These are phyloP conservation scores for Tylopilus sp. DNA, from an alignment of 768 basidiomycete genomes.

Conservation along the genomic window DNA sequence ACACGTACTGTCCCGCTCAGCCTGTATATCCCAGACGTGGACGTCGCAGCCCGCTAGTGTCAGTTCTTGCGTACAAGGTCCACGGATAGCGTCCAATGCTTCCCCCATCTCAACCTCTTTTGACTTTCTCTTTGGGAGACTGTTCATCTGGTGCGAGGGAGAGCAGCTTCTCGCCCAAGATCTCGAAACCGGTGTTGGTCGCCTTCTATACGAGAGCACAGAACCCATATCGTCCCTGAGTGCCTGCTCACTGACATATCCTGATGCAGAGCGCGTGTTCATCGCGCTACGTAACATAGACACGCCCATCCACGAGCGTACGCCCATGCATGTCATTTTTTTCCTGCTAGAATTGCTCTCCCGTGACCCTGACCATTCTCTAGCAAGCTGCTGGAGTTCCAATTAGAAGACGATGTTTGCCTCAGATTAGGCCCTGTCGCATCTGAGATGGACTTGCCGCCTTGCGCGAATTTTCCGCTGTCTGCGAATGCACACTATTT, in stretches of 20 bases:
- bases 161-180: constrained; percentile 19
- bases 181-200: constrained; percentile 20
- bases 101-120: constrained; percentile 16
- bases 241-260: constrained; percentile 18
- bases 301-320: constrained; percentile 12
- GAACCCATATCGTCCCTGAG: constrained; percentile 17
- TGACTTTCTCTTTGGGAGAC: constrained; percentile 24
- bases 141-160: constrained; percentile 21
- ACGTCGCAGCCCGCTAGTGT: constrained; percentile 13
- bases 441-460: constrained; percentile 18
- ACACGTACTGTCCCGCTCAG: constrained; percentile 14
- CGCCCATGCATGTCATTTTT: constrained; percentile 17
- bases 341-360: background rate
- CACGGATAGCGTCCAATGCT: constrained; percentile 10
- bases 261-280: constrained; percentile 19
- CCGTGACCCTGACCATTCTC: constrained; percentile 1
- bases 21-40: constrained; percentile 19
- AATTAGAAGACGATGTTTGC: constrained; percentile 9
- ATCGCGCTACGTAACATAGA: constrained; percentile 18
- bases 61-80: constrained; percentile 11
- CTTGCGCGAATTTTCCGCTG: constrained; percentile 15
- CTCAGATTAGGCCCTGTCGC: constrained; percentile 11
- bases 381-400: constrained; percentile 24
- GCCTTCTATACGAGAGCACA: constrained; percentile 13
- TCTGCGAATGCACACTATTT: constrained; percentile 12